These are phyloP conservation scores for Ganoderma meredithae DNA, from an alignment of 1,284 basidiomycete genomes.

Conservation along the genomic window DNA sequence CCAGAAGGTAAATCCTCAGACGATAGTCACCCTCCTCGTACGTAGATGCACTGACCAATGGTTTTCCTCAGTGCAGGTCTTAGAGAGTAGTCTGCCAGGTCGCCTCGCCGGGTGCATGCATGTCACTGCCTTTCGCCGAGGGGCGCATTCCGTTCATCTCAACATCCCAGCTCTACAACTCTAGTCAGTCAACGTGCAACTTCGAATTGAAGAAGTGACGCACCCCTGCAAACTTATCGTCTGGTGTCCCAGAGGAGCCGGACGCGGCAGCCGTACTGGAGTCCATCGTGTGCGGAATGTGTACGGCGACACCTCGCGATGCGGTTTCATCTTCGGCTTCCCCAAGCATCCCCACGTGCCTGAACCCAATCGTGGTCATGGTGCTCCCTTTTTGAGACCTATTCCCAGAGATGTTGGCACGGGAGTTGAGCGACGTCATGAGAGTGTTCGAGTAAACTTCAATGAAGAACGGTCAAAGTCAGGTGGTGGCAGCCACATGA, in stretches of 20 bases:
- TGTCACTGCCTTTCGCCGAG: neutral
- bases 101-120: neutral
- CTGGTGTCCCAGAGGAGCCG: neutral
- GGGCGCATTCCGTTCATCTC: slow-evolving; percentile 11
- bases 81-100: neutral
- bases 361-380: slow-evolving; percentile 8
- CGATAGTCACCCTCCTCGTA: neutral
- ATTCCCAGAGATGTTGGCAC: slow-evolving; percentile 3
- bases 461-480: neutral
- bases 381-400: neutral
- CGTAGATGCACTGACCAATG: neutral
- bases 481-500: neutral
- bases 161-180: slow-evolving; percentile 13
- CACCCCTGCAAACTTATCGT: slow-evolving; percentile 12
- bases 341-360: neutral
- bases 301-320: slow-evolving; percentile 5
- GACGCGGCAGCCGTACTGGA: slow-evolving; percentile 8
- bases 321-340: slow-evolving; percentile 2
- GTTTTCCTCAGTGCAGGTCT: neutral
- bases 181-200: neutral
- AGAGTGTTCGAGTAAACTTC: slow-evolving; percentile 21
- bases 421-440: slow-evolving; percentile 19
- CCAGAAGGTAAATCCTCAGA: neutral
- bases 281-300: slow-evolving; percentile 6
- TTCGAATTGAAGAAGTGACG: neutral